A percentile compares a stretch with the other conserved stretches of the same genome.
Evolutionary conservation across 495 filamentous ascomycete genomes (phyloP).

Genomic region (Trichocladium antarcticum): DNA sequence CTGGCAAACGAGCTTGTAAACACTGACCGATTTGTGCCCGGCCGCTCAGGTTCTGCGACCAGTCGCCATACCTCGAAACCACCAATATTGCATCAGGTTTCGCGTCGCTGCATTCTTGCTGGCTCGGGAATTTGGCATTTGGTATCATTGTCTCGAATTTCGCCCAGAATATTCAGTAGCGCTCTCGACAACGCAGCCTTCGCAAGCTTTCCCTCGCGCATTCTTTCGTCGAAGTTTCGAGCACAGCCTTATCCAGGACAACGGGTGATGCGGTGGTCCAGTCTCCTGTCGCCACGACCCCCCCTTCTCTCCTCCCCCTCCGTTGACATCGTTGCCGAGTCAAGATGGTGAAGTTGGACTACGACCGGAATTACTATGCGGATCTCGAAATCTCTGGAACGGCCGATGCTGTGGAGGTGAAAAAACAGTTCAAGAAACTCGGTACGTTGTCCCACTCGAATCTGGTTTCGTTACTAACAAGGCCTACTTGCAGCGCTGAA

Average conservation of each 20-base stretch:
- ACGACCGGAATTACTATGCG: constrained; percentile 71
- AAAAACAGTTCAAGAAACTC: constrained; percentile 76
- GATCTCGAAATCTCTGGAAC: constrained; percentile 59
- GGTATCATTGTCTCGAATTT: neutral
- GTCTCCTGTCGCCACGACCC: neutral
- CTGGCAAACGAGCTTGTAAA: neutral
- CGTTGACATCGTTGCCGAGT: constrained; percentile 6
- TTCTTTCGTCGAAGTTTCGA: neutral
- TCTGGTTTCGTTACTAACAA: neutral
- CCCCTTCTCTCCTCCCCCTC: neutral
- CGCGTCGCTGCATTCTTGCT: no score
- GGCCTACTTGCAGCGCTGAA: constrained; percentile 48
- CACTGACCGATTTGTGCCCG: constrained; percentile 6
- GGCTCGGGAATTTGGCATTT: neutral
- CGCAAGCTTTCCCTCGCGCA: neutral
- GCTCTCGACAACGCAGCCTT: neutral
- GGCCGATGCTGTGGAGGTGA: constrained; percentile 61
- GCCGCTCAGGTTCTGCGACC: constrained; percentile 4
- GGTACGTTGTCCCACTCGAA: constrained; percentile 37
- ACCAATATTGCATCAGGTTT: neutral
- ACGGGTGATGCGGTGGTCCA: neutral
- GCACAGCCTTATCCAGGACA: neutral
- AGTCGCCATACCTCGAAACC: neutral
- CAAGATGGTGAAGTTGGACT: constrained; percentile 66
- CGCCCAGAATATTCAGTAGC: neutral